A percentile compares a stretch with the other conserved stretches of the same genome.
phyloP scores from a whole-genome alignment of 768 basidiomycete genomes.

The Paxillus involutus region DNA sequence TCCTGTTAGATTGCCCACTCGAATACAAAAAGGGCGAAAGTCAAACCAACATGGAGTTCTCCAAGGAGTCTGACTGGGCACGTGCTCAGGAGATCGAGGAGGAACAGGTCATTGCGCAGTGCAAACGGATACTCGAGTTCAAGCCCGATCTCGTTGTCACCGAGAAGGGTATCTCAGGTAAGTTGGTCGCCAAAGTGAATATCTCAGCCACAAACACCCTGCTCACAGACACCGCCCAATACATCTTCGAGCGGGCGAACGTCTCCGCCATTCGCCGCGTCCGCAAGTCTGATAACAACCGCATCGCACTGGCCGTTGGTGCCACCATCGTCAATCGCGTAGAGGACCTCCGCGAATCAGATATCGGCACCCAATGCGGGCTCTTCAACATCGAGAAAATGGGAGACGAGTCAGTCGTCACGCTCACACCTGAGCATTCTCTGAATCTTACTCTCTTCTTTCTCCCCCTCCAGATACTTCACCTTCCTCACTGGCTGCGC shows the following conservation, averaged over 20 bases:
- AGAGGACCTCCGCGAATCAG: constrained; percentile 89
- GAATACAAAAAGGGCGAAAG: constrained; percentile 99
- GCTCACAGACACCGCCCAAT: constrained; percentile 82
- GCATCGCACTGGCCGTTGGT: constrained; percentile 92
- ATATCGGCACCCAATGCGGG: constrained; percentile 92
- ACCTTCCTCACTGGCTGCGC: constrained; percentile 93
- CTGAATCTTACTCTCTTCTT: not conserved
- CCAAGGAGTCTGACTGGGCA: constrained; percentile 91
- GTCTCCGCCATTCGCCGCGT: constrained; percentile 94
- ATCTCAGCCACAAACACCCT: not conserved
- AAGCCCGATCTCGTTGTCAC: constrained; percentile 95
- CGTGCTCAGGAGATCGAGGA: constrained; percentile 93
- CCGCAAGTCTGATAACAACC: constrained; percentile 98
- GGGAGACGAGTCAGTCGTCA: constrained; percentile 74
- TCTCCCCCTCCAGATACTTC: constrained; percentile 70
- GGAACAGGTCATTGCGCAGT: constrained; percentile 90
- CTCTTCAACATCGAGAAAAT: constrained; percentile 97
- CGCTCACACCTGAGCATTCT: not conserved
- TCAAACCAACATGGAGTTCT: constrained; percentile 98
- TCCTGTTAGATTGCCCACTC: constrained; percentile 90
- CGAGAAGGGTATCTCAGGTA: constrained; percentile 97
- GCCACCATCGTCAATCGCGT: constrained; percentile 97
- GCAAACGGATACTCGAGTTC: constrained; percentile 84
- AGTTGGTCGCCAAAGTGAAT: constrained; percentile 25
- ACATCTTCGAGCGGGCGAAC: constrained; percentile 82